phyloP scores from a whole-genome alignment of 2,329 filamentous ascomycete species.

The Cercospora sp. region DNA sequence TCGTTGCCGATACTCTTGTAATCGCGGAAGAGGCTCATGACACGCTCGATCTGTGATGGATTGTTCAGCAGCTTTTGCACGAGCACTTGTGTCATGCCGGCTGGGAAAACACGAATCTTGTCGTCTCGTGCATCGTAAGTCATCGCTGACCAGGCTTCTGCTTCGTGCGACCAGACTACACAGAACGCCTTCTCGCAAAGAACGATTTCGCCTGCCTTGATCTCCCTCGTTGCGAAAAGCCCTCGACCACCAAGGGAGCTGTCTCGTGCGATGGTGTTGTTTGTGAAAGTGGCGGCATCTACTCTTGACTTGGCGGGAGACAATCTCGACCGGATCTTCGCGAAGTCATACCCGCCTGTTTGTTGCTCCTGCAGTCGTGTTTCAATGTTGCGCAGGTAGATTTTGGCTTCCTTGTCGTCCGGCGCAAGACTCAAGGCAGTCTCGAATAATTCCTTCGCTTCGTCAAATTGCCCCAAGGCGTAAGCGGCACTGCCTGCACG shows the following conservation, averaged over 20 bases:
- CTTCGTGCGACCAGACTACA: conserved; percentile 20
- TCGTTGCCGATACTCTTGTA: conserved; percentile 13
- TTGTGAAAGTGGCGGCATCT: conserved; percentile 27
- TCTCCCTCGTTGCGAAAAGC: conserved; percentile 44
- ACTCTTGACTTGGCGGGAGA: conserved; percentile 13
- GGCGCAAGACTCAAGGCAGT: conserved; percentile 19
- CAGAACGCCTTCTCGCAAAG: conserved; percentile 40
- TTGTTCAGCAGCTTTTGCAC: conserved; percentile 46
- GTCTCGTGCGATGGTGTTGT: conserved; percentile 12
- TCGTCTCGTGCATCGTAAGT: conserved; percentile 43
- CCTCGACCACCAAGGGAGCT: conserved; percentile 43
- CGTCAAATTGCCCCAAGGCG: conserved; percentile 22
- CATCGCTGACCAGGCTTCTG: conserved; percentile 45
- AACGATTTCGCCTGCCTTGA: conserved; percentile 45
- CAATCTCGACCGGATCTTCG: conserved; percentile 17
- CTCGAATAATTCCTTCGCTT: conserved; percentile 16
- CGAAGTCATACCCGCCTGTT: conserved; percentile 30
- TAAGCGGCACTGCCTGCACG: conserved; percentile 33
- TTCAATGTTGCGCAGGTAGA: conserved; percentile 16
- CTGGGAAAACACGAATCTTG: conserved; percentile 25
- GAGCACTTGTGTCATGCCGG: conserved; percentile 34
- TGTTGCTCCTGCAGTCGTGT: conserved; percentile 25
- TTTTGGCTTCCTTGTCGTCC: conserved; percentile 17
- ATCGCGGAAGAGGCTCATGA: conserved; percentile 24
- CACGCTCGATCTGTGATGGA: conserved; percentile 36